Percentiles rank a stretch among this genome's conserved stretches.
phyloP scores from a whole-genome alignment of 1,284 basidiomycete species.

The Apiotrichum domesticum region DNA sequence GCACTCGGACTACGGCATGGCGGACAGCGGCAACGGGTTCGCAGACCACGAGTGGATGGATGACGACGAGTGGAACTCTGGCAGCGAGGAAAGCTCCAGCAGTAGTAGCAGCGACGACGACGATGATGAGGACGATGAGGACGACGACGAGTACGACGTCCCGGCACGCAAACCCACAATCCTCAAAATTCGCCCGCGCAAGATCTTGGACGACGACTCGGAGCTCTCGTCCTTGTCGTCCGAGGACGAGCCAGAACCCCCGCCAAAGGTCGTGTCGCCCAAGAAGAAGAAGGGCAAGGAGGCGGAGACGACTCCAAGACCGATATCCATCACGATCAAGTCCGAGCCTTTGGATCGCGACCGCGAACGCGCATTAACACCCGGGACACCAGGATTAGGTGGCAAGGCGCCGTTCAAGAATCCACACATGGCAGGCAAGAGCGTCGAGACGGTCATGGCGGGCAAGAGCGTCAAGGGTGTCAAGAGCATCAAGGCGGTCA shows the following conservation, averaged over 20 bases:
- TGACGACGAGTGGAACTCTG: slow-evolving; percentile 25
- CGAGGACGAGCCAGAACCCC: slow-evolving; percentile 12
- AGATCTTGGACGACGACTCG: slow-evolving; percentile 23
- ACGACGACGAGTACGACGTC: slow-evolving; percentile 13
- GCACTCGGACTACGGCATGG: slow-evolving; percentile 34
- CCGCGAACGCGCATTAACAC: background rate
- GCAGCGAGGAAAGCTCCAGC: slow-evolving; percentile 18
- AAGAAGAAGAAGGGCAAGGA: slow-evolving; percentile 15
- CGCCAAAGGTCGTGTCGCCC: slow-evolving; percentile 11
- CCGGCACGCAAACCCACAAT: slow-evolving; percentile 3
- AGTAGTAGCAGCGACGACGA: slow-evolving; percentile 13
- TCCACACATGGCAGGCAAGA: slow-evolving; percentile 1
- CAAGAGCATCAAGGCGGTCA: background rate
- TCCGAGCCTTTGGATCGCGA: background rate
- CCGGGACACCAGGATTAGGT: background rate
- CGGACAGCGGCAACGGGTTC: slow-evolving; percentile 18
- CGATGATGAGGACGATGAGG: slow-evolving; percentile 21
- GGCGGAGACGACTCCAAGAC: background rate
- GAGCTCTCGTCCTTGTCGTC: slow-evolving; percentile 28
- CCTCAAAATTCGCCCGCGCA: slow-evolving; percentile 8
- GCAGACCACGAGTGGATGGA: slow-evolving; percentile 20
- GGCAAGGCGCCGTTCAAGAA: slow-evolving; percentile 9
- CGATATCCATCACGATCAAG: background rate
- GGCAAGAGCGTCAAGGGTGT: slow-evolving; percentile 12
- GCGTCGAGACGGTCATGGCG: slow-evolving; percentile 9